Base-by-base conservation (phyloP, 371 early-diverging fungal genomes). In the Haplosporangium sp. region DNA sequence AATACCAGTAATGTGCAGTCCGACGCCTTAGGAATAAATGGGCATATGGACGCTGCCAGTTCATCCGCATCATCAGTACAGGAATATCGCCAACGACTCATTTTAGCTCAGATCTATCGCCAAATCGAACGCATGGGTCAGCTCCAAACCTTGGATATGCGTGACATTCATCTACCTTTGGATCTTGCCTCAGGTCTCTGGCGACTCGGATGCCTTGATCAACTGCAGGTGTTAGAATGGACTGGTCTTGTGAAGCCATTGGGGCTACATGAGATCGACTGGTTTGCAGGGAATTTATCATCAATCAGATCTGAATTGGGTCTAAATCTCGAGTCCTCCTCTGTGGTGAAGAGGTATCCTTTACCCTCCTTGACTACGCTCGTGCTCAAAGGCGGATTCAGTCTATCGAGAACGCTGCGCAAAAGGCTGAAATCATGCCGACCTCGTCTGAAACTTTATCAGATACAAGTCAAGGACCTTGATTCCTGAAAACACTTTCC, bases 81-180 rank as follows among this genome's bases (percentile, higher is more conserved):
- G 45, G 62, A 58, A 42, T 73, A 73, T 58, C 67, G 73, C 29
- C 67, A 63, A 20, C 63, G 50, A 8, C 36, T 73, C 21, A 59
- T 73, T 21, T 16, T 59, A 6, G 7, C 59, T 5, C 73, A 67
- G 41, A 5, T 67, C 13, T 73, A 63, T 42, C 62, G 63, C 16
- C 73, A 73, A 43, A 67, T 73, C 14, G 67, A 59, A 53, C 62
- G 57, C 6, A 29, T 73, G 9, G 23, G 14, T 1, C 20, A 40
- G 2, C 59, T 73, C 9, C 41, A 54, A 55, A 51, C 20, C 7
- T 23, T 73, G 58, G 63, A 63, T 45, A 62, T 73, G 58, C 73
- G 73, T 9, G 57, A 59, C 37, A 42, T 67, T 14, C 58, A 59
- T 41, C 54, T 73, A n/a, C 73, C 73, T 3, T n/a, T 73, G 37